Conservation (phyloP, 805 yeast genomes). For the Ogataea methanolica region DNA sequence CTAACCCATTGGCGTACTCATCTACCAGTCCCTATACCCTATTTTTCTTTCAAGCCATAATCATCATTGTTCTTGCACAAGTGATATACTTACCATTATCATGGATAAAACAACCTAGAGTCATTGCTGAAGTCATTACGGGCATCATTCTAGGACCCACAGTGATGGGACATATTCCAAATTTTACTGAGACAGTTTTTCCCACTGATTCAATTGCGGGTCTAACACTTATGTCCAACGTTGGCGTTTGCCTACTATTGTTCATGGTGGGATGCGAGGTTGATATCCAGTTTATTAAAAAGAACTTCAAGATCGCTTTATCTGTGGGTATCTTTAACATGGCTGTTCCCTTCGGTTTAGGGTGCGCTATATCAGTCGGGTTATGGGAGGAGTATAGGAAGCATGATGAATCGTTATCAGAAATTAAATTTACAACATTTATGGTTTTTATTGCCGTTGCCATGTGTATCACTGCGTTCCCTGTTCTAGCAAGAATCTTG, state of each 20-base stretch:
- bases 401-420: slow-evolving; percentile 27
- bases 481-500: slow-evolving; percentile 74
- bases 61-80: slow-evolving; percentile 58
- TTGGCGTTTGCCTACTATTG: slow-evolving; percentile 70
- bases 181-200: slow-evolving; percentile 60
- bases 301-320: slow-evolving; percentile 56
- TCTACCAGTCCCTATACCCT: slow-evolving; percentile 59
- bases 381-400: slow-evolving; percentile 52
- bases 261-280: slow-evolving; percentile 80
- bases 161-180: slow-evolving; percentile 66
- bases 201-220: slow-evolving; percentile 61
- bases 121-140: slow-evolving; percentile 75
- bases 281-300: slow-evolving; percentile 59
- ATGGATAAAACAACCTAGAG: slow-evolving; percentile 67
- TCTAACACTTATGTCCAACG: slow-evolving; percentile 61
- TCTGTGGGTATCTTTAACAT: slow-evolving; percentile 67
- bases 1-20: slow-evolving; percentile 60
- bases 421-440: slow-evolving; percentile 61
- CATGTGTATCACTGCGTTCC: slow-evolving; percentile 80
- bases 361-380: slow-evolving; percentile 68
- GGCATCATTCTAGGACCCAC: slow-evolving; percentile 77
- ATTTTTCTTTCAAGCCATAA: slow-evolving; percentile 64
- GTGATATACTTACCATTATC: slow-evolving; percentile 56
- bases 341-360: slow-evolving; percentile 77
- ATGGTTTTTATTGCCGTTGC: slow-evolving; percentile 83